Percentiles rank a stretch among this genome's conserved stretches.
Evolutionary conservation across 1,284 basidiomycete genomes (phyloP).

Genomic region (Peniophora sp.): DNA sequence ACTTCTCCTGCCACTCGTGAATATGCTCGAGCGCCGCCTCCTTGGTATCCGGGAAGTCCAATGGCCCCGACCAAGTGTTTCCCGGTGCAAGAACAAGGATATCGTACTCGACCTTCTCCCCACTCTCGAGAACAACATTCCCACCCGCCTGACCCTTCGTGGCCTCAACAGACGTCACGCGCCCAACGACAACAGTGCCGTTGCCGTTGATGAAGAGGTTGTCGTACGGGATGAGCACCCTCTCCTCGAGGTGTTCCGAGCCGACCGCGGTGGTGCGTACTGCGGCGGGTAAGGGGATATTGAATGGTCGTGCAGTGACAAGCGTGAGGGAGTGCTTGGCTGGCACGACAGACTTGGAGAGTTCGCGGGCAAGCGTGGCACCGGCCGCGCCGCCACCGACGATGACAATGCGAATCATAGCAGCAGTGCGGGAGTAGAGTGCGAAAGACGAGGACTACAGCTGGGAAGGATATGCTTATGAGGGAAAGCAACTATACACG

Average conservation of each 20-base stretch:
- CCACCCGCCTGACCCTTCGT: conserved; percentile 25
- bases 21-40: conserved; percentile 19
- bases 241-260: conserved; percentile 23
- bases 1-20: conserved; percentile 32
- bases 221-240: conserved; percentile 30
- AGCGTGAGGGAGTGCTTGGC: conserved; percentile 24
- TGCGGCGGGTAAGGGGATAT: conserved; percentile 20
- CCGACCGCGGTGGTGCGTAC: conserved; percentile 21
- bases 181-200: conserved; percentile 29
- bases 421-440: no score
- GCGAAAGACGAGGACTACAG: no score
- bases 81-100: conserved; percentile 52
- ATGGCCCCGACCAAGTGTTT: conserved; percentile 38
- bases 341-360: conserved; percentile 20
- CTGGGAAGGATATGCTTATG: no score
- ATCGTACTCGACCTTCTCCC: conserved; percentile 41
- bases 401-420: conserved; percentile 23
- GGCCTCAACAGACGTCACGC: conserved; percentile 8
- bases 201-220: conserved; percentile 33
- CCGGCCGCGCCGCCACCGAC: conserved; percentile 26
- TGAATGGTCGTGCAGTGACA: conserved; percentile 23
- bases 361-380: conserved; percentile 19
- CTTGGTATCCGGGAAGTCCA: conserved; percentile 31
- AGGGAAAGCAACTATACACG: no score
- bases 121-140: conserved; percentile 34